Base-by-base conservation (phyloP, 2,329 filamentous ascomycete genomes). In the Epichloe gansuensis region DNA sequence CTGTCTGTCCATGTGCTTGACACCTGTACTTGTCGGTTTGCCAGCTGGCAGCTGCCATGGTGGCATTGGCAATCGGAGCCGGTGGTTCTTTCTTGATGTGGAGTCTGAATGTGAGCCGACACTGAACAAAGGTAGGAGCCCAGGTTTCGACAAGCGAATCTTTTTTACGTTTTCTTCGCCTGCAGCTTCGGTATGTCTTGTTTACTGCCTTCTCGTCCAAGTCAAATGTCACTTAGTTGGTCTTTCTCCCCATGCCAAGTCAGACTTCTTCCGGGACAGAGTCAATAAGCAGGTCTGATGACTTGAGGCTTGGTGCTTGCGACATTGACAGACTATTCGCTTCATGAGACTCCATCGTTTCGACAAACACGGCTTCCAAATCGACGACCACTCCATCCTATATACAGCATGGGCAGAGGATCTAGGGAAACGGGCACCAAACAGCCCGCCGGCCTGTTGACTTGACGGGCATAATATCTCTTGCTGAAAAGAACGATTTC, bases 401-500 rank as follows among this genome's bases (percentile, higher is more conserved):
- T 25, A 6, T 48, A 25, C 54, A 59, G 28, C 54, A 75, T 75
- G 73, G 67, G 64, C 50, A 67, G 72, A 52, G 68, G 68, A 48
- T 64, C 68, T 48, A 64, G 35, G 63, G 62, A 58, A 63, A 59
- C 52, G 59, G 58, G 48, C 64, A 62, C 54, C 67, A 61, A 47
- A 60, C 62, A 42, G 62, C 65, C 53, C 72, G 70, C 54, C 71
- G 74, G 17, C 68, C 75, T 39, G 71, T 75, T 42, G 77, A 81
- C 55, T 59, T 82, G 56, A 78, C 73, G 50, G 69, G 69, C 28
- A 61, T 77, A 50, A 63, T 82, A 39, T 75, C 66, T 21, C 46
- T 64, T 4, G 66, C 71, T 2, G 77, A 82, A 60, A 75, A 71
- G 58, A 68, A 69, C 35, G 78, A 82, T 53, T 64, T 84, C 42